Conservation (phyloP, 1,139 yeast genomes). For the Taphrina confusa region DNA sequence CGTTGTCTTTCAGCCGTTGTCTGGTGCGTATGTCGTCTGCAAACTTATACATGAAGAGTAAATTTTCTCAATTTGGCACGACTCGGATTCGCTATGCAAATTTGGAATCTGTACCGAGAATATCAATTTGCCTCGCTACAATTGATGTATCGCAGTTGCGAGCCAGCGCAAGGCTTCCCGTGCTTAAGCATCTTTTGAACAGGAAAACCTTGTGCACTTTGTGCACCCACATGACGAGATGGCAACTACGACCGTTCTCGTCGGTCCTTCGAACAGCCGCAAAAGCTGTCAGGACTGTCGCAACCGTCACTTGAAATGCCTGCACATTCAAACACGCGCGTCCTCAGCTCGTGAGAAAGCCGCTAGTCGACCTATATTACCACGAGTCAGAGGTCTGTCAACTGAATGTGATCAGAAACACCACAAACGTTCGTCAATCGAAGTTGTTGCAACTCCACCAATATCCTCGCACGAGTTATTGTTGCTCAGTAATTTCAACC, state of each 20-base stretch:
- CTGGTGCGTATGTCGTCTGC: no score
- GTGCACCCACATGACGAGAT: no score
- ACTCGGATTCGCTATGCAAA: no score
- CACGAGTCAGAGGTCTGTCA: neutral
- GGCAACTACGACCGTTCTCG: neutral
- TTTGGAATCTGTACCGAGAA: no score
- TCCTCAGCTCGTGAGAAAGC: neutral
- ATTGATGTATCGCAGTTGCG: no score
- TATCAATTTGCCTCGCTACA: no score
- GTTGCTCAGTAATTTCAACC: conserved; percentile 3
- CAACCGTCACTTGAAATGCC: neutral
- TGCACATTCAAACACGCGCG: neutral
- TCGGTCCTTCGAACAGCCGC: neutral
- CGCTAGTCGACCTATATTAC: neutral
- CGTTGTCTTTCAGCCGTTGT: no score
- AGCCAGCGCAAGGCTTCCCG: no score
- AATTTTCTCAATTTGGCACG: no score
- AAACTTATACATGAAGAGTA: no score
- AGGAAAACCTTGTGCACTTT: no score
- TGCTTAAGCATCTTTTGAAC: no score
- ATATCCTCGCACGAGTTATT: neutral
- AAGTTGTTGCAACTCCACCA: neutral
- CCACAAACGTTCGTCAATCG: neutral
- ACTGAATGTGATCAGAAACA: neutral
- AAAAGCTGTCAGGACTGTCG: conserved; percentile 18